A percentile compares a stretch with the other conserved stretches of the same genome.
Conservation (phyloP, 352 stramenopile genomes). For the Pythium plurisporium region DNA sequence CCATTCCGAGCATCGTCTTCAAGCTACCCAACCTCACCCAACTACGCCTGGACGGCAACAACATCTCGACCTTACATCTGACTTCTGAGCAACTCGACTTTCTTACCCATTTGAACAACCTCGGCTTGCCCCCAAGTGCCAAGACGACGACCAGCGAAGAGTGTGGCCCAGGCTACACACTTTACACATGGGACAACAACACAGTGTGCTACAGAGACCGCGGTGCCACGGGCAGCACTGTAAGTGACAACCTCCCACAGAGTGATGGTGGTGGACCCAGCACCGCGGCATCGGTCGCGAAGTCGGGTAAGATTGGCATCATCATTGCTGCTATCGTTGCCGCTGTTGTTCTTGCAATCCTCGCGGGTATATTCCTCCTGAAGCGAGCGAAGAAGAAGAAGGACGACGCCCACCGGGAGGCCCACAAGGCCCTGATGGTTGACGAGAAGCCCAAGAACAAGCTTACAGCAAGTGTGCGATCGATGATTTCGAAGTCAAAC, state of each 20-base stretch:
- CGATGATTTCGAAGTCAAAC: slow-evolving; percentile 33
- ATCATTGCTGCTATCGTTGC: slow-evolving; percentile 38
- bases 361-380: slow-evolving; percentile 52
- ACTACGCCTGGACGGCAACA: slow-evolving; percentile 49
- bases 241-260: slow-evolving; percentile 18
- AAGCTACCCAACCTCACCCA: slow-evolving; percentile 50
- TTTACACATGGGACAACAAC: slow-evolving; percentile 44
- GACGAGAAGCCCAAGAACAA: slow-evolving; percentile 37
- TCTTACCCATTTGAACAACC: slow-evolving; percentile 41
- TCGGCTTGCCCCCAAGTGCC: slow-evolving; percentile 36
- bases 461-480: slow-evolving; percentile 24
- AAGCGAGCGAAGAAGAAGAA: slow-evolving; percentile 45
- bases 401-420: slow-evolving; percentile 28
- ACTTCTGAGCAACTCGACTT: slow-evolving; percentile 50
- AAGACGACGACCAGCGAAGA: slow-evolving; percentile 20
- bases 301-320: slow-evolving; percentile 28
- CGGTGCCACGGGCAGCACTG: slow-evolving; percentile 21
- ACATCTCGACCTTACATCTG: slow-evolving; percentile 49
- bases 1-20: slow-evolving; percentile 68
- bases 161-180: slow-evolving; percentile 44
- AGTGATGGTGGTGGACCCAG: slow-evolving; percentile 35
- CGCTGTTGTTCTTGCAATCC: slow-evolving; percentile 38
- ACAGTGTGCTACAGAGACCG: slow-evolving; percentile 27
- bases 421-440: not conserved
- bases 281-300: slow-evolving; percentile 25